Base-by-base conservation (phyloP, 2,329 filamentous ascomycete genomes). In the Neonectria sp. region DNA sequence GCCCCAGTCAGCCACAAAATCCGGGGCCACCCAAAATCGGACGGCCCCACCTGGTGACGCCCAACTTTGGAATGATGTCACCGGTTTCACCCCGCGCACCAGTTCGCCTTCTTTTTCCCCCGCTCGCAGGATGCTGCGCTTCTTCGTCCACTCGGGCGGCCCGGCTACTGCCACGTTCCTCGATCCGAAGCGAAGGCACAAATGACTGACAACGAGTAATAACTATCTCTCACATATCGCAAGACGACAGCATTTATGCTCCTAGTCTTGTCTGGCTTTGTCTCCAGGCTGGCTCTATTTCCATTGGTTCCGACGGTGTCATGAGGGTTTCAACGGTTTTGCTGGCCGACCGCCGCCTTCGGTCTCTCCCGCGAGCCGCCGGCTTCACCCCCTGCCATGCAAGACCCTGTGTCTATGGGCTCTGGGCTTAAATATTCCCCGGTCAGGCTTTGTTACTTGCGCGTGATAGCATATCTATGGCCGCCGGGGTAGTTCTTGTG, bases 1-100 rank as follows among this genome's bases (percentile, higher is more conserved):
- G 58, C 63, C 63, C 59, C 53, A 45, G 59, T 57, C 59, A 66
- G 63, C 63, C 63, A 66, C 57, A 56, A 40, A 40, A 6, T 11
- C 51, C 37, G 45, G 45, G 40, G 8, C n/a, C 40, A 45, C n/a
- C 40, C 25, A 37, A 40, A 24, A 9, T n/a, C 40, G n/a, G 40
- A 21, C 17, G 17, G 24, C 48, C 63, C 33, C 57, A 33, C 57
- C 56, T 35, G 35, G 63, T 66, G 55, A 66, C 63, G 58, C 60
- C 45, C 33, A 37, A 15, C 24, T 21, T 6, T 11, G 43, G 46
- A 37, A 61, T 62, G 59, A 66, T 62, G 63, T 62, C 63, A 66
- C 52, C 24, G 37, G 27, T 40, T 24, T 43, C 56, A 40, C 58
- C 53, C 63, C 63, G 58, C 63, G 35, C 13, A 49, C 37, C 46